phyloP scores from a whole-genome alignment of 2,329 filamentous ascomycete genomes.

The Purpureocillium lavendulum region DNA sequence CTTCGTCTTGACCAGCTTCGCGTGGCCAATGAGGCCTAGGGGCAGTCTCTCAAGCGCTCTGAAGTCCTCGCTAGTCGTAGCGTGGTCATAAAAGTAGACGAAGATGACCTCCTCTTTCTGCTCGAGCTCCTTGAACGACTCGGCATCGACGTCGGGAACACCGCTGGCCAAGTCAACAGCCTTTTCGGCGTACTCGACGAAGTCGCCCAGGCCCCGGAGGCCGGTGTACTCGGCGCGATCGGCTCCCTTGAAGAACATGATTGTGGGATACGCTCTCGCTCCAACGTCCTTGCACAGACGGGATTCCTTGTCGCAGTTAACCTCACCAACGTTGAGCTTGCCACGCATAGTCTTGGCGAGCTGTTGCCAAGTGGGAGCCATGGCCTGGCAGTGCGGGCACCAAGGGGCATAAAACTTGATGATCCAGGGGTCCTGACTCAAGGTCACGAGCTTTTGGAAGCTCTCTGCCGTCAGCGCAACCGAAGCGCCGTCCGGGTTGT shows the following conservation, averaged over 20 bases:
- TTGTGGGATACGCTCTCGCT: conserved; percentile 74
- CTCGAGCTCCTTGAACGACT: conserved; percentile 72
- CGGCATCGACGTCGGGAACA: conserved; percentile 72
- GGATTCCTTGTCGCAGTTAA: conserved; percentile 84
- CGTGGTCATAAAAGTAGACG: conserved; percentile 94
- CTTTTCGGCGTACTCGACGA: conserved; percentile 79
- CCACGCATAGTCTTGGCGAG: conserved; percentile 88
- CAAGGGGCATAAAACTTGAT: conserved; percentile 98
- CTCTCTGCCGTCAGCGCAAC: conserved; percentile 70
- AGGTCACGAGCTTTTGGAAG: conserved; percentile 80
- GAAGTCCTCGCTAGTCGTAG: conserved; percentile 89
- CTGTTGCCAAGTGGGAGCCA: conserved; percentile 84
- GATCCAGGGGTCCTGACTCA: conserved; percentile 89
- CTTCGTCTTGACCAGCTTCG: conserved; percentile 85
- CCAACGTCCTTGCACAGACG: conserved; percentile 88
- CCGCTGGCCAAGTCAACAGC: conserved; percentile 70
- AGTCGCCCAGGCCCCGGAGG: conserved; percentile 82
- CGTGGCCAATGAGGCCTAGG: conserved; percentile 82
- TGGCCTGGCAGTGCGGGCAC: conserved; percentile 91
- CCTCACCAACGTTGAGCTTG: conserved; percentile 84
- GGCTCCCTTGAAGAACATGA: conserved; percentile 85
- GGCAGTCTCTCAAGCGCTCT: conserved; percentile 77
- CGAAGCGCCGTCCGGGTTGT: conserved; percentile 71
- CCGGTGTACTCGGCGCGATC: conserved; percentile 92
- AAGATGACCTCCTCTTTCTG: conserved; percentile 94